phyloP scores from a whole-genome alignment of 1,284 basidiomycete genomes.

The Rhizoctonia solani region DNA sequence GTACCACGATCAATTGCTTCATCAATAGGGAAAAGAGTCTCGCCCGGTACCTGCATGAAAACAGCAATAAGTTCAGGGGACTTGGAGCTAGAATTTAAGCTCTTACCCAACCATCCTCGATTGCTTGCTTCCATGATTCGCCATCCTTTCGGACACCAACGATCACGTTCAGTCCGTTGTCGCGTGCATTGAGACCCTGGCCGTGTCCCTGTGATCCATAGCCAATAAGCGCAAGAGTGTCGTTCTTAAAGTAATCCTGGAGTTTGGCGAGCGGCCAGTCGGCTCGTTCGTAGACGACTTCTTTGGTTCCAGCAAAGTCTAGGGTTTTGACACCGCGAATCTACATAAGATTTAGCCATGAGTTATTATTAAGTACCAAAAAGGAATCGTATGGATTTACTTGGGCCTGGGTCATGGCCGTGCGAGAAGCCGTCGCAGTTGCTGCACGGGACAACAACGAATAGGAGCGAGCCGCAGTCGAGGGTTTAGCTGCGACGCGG shows the following conservation, averaged over 20 bases:
- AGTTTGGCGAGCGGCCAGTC: slow-evolving; percentile 99
- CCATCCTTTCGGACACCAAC: slow-evolving; percentile 98
- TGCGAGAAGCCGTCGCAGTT: slow-evolving; percentile 44
- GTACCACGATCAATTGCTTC: slow-evolving; percentile 96
- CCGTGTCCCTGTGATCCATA: slow-evolving; percentile 99
- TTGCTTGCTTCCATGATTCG: slow-evolving; percentile 94
- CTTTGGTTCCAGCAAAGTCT: slow-evolving; percentile 95
- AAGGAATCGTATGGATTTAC: slow-evolving; percentile 8
- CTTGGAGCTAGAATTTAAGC: neutral
- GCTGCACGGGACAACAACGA: slow-evolving; percentile 67
- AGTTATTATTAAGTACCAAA: neutral
- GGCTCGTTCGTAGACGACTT: slow-evolving; percentile 94
- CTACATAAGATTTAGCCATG: neutral
- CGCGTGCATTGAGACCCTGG: slow-evolving; percentile 97
- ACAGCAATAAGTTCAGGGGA: neutral
- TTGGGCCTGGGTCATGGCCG: slow-evolving; percentile 18
- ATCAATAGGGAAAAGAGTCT: slow-evolving; percentile 98
- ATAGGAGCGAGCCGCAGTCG: slow-evolving; percentile 63
- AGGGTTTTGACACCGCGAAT: slow-evolving; percentile 92
- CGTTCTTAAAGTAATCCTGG: slow-evolving; percentile 99
- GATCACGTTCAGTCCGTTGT: slow-evolving; percentile 98
- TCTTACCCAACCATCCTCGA: slow-evolving; percentile 94
- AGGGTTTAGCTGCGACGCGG: slow-evolving; percentile 52
- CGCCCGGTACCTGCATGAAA: slow-evolving; percentile 75
- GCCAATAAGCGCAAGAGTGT: slow-evolving; percentile 97